phyloP scores from a whole-genome alignment of 2,329 filamentous ascomycete genomes.

The Apiospora rasikravindrae region DNA sequence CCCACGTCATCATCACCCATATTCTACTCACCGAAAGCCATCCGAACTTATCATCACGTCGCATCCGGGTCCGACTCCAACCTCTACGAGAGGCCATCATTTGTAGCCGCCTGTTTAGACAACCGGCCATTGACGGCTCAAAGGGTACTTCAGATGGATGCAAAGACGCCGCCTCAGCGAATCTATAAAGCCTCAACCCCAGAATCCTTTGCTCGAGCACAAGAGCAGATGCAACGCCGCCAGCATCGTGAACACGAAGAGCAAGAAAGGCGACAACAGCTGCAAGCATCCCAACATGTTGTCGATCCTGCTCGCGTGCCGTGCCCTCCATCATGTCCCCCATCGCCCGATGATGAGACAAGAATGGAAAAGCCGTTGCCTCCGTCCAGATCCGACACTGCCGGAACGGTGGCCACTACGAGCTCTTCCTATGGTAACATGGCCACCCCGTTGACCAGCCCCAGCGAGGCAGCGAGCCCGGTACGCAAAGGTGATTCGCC shows the following conservation, averaged over 20 bases:
- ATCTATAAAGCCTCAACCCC: constrained; percentile 45
- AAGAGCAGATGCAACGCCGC: constrained; percentile 40
- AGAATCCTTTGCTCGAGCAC: constrained; percentile 46
- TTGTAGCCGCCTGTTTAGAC: constrained; percentile 39
- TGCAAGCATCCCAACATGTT: constrained; percentile 27
- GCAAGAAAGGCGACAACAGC: constrained; percentile 35
- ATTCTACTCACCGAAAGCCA: constrained; percentile 45
- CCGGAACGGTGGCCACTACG: constrained; percentile 54
- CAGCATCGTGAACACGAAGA: constrained; percentile 42
- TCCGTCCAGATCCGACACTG: constrained; percentile 47
- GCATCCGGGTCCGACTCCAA: constrained; percentile 53
- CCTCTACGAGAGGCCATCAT: constrained; percentile 44
- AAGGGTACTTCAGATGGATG: constrained; percentile 46
- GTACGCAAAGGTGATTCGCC: constrained; percentile 49
- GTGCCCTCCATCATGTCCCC: constrained; percentile 53
- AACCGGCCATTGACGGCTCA: constrained; percentile 56
- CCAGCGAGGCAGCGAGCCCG: constrained; percentile 55
- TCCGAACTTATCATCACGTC: constrained; percentile 48
- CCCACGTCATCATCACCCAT: constrained; percentile 43
- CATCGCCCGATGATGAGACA: constrained; percentile 52
- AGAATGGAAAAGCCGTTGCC: constrained; percentile 37
- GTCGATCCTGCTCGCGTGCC: constrained; percentile 39
- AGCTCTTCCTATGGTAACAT: constrained; percentile 57
- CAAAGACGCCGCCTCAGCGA: constrained; percentile 41
- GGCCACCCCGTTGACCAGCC: constrained; percentile 59